These are phyloP conservation scores for Lecanoromycetidae sp. DNA, from an alignment of 2,329 filamentous ascomycete species.

Conservation along the genomic window DNA sequence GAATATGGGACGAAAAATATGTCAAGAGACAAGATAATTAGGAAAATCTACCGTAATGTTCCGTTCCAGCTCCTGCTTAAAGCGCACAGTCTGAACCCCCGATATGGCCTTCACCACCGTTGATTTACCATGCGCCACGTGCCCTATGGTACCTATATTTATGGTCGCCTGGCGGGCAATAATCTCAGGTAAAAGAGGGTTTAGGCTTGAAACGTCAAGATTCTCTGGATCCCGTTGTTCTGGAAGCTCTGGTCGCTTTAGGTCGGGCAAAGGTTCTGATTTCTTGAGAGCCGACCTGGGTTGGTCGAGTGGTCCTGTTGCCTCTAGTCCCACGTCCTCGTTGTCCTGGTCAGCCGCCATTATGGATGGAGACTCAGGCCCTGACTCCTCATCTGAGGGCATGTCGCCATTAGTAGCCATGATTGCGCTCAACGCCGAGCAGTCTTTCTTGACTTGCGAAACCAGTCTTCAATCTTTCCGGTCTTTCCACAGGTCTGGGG, in stretches of 20 bases:
- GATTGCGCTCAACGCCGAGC: conserved; percentile 3
- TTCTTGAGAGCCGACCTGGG: conserved; percentile 80
- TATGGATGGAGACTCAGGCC: conserved; percentile 42
- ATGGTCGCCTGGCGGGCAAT: conserved; percentile 97
- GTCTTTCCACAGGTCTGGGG: no score
- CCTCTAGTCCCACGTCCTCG: conserved; percentile 51
- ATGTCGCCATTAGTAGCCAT: conserved; percentile 44
- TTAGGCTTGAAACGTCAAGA: conserved; percentile 68
- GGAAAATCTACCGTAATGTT: no score
- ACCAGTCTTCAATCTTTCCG: no score
- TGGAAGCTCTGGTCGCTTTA: conserved; percentile 57
- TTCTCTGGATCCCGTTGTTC: conserved; percentile 88
- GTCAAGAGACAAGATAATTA: no score
- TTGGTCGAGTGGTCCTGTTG: conserved; percentile 46
- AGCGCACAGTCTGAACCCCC: conserved; percentile 94
- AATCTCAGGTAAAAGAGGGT: conserved; percentile 85
- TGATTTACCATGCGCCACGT: conserved; percentile 97
- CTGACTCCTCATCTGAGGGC: conserved; percentile 40
- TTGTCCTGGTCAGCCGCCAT: conserved; percentile 38
- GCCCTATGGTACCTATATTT: conserved; percentile 96
- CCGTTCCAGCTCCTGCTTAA: conserved; percentile 98
- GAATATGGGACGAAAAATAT: no score
- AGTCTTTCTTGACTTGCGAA: neutral
- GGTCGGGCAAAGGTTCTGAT: conserved; percentile 42
- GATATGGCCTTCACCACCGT: conserved; percentile 99